Base-by-base conservation (phyloP, 1,284 basidiomycete genomes). In the Ustilago hordei region DNA sequence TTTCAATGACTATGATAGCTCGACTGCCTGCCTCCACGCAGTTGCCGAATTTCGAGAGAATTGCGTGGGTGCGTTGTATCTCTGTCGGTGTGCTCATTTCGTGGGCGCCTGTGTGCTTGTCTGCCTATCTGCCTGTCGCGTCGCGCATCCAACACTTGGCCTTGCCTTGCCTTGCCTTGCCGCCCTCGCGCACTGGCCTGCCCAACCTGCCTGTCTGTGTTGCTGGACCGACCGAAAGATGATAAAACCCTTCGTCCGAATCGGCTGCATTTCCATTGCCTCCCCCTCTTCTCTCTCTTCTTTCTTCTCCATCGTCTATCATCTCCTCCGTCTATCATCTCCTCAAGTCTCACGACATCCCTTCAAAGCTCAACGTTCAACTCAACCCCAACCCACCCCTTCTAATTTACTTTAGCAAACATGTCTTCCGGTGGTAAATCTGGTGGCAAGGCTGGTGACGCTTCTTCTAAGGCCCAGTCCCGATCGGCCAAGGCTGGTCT, bases 401-500 rank as follows among this genome's bases (percentile, higher is more conserved):
- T 50, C 60, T 38, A 32, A 32, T 54, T 52, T 47, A 57, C 52
- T 41, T 70, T 60, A 65, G 55, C 43, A 65, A 82, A 64, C 69
- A 79, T 79, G 76, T 81, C 70, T 74, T 75, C 82, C 80, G 87
- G 87, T 82, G 88, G 88, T 81, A 88, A 88, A 84, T 87, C 87
- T 75, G 87, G 87, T 75, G 81, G 81, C 65, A 84, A 85, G 77
- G 84, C 85, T 64, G 84, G 83, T 74, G 86, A 84, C 74, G 82
- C 80, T 75, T 83, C 87, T 69, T 80, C 87, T 87, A 89, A 89
- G 87, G 86, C 88, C 59, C 86, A 90, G 81, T 93, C 93, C 52
- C 92, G 93, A 77, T 94, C 93, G 55, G 90, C 91, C 78, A 93
- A 92, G 88, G 78, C 78, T 55, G 79, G 79, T 76, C 78, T 95